Base-by-base conservation (phyloP, 352 stramenopile species). In the Bremia lactucae region DNA sequence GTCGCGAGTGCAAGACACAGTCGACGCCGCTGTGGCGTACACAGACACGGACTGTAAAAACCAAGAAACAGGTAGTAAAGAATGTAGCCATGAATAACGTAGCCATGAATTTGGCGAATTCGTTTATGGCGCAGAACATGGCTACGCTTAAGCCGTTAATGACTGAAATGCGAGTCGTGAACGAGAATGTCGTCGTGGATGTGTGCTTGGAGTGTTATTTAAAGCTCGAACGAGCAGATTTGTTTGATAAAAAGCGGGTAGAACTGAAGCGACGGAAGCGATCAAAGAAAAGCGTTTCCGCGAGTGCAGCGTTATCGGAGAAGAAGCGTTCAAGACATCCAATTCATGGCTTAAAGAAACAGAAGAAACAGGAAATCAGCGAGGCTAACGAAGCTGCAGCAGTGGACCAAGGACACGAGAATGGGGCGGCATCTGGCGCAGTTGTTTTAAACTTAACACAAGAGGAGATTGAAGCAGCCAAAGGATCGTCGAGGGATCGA, bases 151-250 rank as follows among this genome's bases (percentile, higher is more conserved):
- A 23, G 3, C 36, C 31, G 19, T 20, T 41, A 45, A 41, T 19
- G 43, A 45, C 25, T 11, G 34, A 36, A 36, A 26, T 44, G 11
- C 49, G 66, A 6, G 42, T 57, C 25, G 65, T 59, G 15, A 45
- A 46, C 18, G 25, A 51, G 22, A 41, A 66, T 2, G 35, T 46
- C 4, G 33, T 60, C 15, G 62, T 71, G 15, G 72, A 87, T 40
- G 35, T 87, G 21, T 92, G 80, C 36, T 36, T 88, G 20, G 28
- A 46, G 26, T 92, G 80, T 57, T 92, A 65, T 45, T 31, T 88
- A 19, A 85, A 82, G 56, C 65, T 78, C 24, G 59, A 89, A 54
- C 55, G 73, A 24, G 37, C 52, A 18, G 73, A 89, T 28, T 35
- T 89, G 28, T 83, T 89, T 34, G 58, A 69, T 15, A 62, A 65